phyloP scores from a whole-genome alignment of 139 green algal species.

The Nannochloris sp. region DNA sequence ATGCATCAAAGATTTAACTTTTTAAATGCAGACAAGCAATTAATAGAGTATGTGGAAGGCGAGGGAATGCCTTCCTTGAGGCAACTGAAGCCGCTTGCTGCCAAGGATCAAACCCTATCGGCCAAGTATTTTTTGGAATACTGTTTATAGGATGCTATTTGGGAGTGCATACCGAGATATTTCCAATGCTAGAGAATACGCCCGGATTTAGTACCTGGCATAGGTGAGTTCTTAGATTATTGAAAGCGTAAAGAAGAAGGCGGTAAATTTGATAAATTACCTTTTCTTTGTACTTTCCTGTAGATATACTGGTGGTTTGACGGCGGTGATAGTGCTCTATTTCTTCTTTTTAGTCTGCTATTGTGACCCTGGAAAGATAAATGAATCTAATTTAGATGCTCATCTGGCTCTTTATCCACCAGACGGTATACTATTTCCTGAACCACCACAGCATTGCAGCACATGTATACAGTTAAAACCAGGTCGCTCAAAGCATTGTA shows the following conservation, averaged over 20 bases:
- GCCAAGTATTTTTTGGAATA: conserved; percentile 35
- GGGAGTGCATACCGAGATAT: conserved; percentile 16
- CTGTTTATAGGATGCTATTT: conserved; percentile 29
- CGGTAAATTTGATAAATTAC: conserved; percentile 32
- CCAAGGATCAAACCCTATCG: conserved; percentile 25
- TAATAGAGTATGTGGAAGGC: neutral
- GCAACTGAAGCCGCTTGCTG: conserved; percentile 10
- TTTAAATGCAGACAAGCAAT: conserved; percentile 10
- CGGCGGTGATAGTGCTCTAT: neutral
- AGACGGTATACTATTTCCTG: conserved; percentile 25
- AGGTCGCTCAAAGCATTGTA: conserved; percentile 70
- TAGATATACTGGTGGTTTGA: conserved; percentile 26
- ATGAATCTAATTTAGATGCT: conserved; percentile 4
- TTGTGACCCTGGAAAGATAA: conserved; percentile 35
- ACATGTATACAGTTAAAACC: conserved; percentile 53
- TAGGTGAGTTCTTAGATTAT: too few relatives aligned
- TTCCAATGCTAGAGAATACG: conserved; percentile 32
- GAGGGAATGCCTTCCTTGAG: neutral
- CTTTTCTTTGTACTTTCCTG: conserved; percentile 16
- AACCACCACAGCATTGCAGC: conserved; percentile 30
- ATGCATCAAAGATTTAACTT: too few relatives aligned
- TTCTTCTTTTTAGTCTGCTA: conserved; percentile 18
- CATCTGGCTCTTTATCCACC: conserved; percentile 39
- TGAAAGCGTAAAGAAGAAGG: too few relatives aligned
- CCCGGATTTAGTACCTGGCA: neutral